These are phyloP conservation scores for Microbotryum intermedium DNA, from an alignment of 1,284 basidiomycete species.

Conservation along the genomic window DNA sequence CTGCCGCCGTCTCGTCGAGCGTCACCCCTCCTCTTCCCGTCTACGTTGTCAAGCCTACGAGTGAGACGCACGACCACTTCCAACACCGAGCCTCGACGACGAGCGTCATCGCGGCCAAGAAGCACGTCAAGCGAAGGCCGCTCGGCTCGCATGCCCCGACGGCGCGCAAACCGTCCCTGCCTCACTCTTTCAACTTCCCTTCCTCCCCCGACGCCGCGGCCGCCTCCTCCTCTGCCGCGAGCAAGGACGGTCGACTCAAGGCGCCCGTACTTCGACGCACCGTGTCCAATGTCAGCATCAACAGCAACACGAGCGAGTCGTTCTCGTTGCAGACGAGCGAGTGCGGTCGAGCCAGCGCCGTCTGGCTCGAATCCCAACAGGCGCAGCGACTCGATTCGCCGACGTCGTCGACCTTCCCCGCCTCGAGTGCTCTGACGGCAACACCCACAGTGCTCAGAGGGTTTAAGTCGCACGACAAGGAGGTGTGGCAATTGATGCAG, in stretches of 20 bases:
- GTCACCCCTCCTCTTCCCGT: background rate
- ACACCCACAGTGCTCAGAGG: background rate
- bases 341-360: too few species aligned
- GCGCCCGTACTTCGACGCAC: background rate
- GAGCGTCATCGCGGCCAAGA: slow-evolving; percentile 29
- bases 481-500: slow-evolving; percentile 24
- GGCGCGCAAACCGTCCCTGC: slow-evolving; percentile 23
- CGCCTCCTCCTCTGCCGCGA: background rate
- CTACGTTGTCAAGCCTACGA: background rate
- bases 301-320: background rate
- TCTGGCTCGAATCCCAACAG: too few species aligned
- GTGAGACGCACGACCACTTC: background rate
- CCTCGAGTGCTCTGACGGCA: too few species aligned
- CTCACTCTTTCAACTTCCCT: slow-evolving; percentile 27
- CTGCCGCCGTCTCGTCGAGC: background rate
- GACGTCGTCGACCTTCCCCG: too few species aligned
- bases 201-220: slow-evolving; percentile 9
- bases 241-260: background rate
- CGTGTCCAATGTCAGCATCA: slow-evolving; percentile 6
- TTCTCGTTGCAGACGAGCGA: too few species aligned
- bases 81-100: slow-evolving; percentile 15
- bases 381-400: too few species aligned
- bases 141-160: slow-evolving; percentile 29
- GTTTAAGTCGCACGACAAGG: slow-evolving; percentile 1
- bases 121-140: slow-evolving; percentile 26